Percentiles rank a stretch among this genome's conserved stretches.
Conservation (phyloP, 768 basidiomycete species). For the Boletus rufocinnamomeus region DNA sequence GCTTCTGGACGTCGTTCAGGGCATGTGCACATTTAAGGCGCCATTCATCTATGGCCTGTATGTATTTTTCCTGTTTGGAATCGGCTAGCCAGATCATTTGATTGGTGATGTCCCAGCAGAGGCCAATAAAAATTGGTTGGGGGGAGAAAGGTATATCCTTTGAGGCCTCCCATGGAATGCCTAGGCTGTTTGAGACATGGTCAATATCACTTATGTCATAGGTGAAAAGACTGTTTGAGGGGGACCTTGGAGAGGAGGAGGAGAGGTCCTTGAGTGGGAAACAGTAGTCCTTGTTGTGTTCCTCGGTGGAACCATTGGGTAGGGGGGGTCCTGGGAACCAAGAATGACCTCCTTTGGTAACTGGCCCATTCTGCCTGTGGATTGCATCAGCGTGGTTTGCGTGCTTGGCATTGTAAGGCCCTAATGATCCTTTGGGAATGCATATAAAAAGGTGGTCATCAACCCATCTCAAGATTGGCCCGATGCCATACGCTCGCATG, state of each 20-base stretch:
- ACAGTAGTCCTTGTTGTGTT: accelerated
- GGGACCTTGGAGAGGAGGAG: no score
- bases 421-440: no score
- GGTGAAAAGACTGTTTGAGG: accelerated
- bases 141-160: background rate
- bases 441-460: background rate
- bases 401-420: no score
- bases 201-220: background rate
- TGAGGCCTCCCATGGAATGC: background rate
- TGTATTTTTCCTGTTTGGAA: background rate
- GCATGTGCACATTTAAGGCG: accelerated
- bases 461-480: background rate
- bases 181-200: accelerated
- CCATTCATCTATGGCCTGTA: background rate
- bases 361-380: no score
- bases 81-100: accelerated
- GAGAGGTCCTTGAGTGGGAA: background rate
- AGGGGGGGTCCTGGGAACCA: accelerated
- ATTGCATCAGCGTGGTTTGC: no score
- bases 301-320: accelerated
- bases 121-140: accelerated
- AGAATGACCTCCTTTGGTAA: background rate
- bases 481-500: background rate
- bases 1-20: no score
- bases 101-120: accelerated